A percentile compares a stretch with the other conserved stretches of the same genome.
Evolutionary conservation across 371 early-diverging fungal genomes (phyloP).

Genomic region (Mucor velutinosus): DNA sequence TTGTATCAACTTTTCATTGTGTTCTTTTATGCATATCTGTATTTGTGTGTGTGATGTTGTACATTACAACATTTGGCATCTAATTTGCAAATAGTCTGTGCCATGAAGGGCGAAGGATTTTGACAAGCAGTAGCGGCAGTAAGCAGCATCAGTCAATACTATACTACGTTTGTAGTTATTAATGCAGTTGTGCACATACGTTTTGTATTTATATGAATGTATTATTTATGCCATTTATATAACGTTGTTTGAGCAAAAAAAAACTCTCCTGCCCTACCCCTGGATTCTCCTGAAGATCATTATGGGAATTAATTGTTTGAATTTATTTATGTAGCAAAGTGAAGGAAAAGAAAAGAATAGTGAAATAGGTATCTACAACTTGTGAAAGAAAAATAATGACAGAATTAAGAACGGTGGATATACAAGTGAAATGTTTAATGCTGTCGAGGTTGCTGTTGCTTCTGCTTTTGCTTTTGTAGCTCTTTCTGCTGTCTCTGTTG

Average conservation of each 20-base stretch:
- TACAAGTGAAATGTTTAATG: not conserved
- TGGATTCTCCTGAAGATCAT: not conserved
- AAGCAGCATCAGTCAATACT: not conserved
- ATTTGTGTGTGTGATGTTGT: not conserved
- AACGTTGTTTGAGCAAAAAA: not conserved
- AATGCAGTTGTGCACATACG: not conserved
- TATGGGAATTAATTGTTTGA: not conserved
- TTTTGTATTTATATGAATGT: not conserved
- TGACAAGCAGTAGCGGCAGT: not conserved
- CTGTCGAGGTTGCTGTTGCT: not conserved
- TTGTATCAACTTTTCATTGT: not conserved
- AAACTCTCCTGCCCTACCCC: not conserved
- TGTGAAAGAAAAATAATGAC: not conserved
- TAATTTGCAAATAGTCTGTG: not conserved
- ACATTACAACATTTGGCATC: not conserved
- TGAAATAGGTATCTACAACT: not conserved
- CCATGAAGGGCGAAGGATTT: not conserved
- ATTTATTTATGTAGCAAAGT: not conserved
- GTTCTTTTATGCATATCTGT: not conserved
- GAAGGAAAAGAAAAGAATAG: not conserved
- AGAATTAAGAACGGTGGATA: not conserved
- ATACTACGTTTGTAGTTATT: not conserved
- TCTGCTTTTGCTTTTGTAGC: not conserved
- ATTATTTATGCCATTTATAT: not conserved
- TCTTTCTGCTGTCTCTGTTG: not conserved